Evolutionary conservation across 1,139 yeast species (phyloP).

Genomic region (Martiniozyma asiatica): DNA sequence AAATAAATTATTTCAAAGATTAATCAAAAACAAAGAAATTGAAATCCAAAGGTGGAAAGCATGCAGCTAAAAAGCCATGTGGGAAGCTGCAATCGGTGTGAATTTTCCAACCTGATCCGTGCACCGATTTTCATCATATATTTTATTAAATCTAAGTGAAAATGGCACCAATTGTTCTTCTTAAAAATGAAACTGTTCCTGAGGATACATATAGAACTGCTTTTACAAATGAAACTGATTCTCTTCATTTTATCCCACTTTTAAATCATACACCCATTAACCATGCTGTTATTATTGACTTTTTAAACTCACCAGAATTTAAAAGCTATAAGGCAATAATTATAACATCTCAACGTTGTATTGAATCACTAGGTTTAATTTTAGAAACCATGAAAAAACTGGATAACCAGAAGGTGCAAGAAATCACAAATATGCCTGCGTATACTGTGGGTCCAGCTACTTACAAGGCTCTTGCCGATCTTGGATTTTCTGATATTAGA

Average conservation of each 20-base stretch:
- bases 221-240: slow-evolving; percentile 26
- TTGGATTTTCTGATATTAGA: slow-evolving; percentile 57
- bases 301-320: slow-evolving; percentile 33
- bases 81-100: too few relatives aligned
- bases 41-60: too few relatives aligned
- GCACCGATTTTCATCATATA: too few relatives aligned
- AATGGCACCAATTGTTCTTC: too few relatives aligned
- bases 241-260: slow-evolving; percentile 53
- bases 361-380: slow-evolving; percentile 55
- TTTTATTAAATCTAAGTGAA: too few relatives aligned
- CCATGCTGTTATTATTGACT: slow-evolving; percentile 29
- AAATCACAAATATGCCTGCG: slow-evolving; percentile 37
- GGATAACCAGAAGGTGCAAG: slow-evolving; percentile 11
- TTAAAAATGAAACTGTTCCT: slow-evolving; percentile 61
- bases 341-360: slow-evolving; percentile 89
- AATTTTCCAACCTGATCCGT: too few relatives aligned
- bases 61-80: too few relatives aligned
- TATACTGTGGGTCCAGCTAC: slow-evolving; percentile 96
- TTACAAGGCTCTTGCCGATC: slow-evolving; percentile 37
- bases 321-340: slow-evolving; percentile 39
- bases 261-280: slow-evolving; percentile 50
- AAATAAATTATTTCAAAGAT: too few relatives aligned
- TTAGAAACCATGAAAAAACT: slow-evolving; percentile 20
- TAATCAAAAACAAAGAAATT: too few relatives aligned
- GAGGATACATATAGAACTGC: slow-evolving; percentile 47